phyloP scores from a whole-genome alignment of 2,329 filamentous ascomycete genomes.

The Coniella lustricola region DNA sequence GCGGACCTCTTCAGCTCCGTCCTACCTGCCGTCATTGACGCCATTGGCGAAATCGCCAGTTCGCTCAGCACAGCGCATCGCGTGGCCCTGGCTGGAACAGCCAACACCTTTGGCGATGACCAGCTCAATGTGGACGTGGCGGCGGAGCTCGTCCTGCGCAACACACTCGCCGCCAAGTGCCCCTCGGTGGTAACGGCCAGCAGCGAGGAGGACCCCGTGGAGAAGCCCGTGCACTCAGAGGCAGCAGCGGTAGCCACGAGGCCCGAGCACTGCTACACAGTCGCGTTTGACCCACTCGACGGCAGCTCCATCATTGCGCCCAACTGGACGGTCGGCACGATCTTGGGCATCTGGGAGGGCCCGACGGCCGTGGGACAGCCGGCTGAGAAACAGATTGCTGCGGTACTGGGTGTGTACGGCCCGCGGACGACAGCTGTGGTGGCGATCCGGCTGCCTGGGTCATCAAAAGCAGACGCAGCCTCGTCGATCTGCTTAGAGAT shows the following conservation, averaged over 20 bases:
- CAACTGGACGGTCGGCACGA: constrained; percentile 53
- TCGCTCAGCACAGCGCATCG: constrained; percentile 37
- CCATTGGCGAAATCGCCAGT: constrained; percentile 37
- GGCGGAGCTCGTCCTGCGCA: constrained; percentile 42
- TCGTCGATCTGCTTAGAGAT: constrained; percentile 43
- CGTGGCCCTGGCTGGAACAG: constrained; percentile 40
- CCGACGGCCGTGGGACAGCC: constrained; percentile 33
- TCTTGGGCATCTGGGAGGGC: constrained; percentile 53
- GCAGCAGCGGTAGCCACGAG: neutral
- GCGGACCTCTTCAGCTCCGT: constrained; percentile 36
- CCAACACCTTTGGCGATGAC: constrained; percentile 52
- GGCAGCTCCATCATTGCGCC: constrained; percentile 54
- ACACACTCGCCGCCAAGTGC: constrained; percentile 32
- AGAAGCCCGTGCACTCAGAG: constrained; percentile 26
- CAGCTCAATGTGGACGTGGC: constrained; percentile 52
- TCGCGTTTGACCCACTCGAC: constrained; percentile 58
- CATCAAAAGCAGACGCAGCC: no score
- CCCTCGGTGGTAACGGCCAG: constrained; percentile 42
- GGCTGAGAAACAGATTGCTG: constrained; percentile 38
- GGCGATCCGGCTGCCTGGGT: constrained; percentile 42
- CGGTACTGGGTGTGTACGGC: constrained; percentile 47
- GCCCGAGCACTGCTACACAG: constrained; percentile 41
- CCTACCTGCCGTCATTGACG: constrained; percentile 40
- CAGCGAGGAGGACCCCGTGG: constrained; percentile 55
- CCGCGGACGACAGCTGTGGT: constrained; percentile 50